Base-by-base conservation (phyloP, 192 early-diverging fungal species). In the Backusella morwellensis region DNA sequence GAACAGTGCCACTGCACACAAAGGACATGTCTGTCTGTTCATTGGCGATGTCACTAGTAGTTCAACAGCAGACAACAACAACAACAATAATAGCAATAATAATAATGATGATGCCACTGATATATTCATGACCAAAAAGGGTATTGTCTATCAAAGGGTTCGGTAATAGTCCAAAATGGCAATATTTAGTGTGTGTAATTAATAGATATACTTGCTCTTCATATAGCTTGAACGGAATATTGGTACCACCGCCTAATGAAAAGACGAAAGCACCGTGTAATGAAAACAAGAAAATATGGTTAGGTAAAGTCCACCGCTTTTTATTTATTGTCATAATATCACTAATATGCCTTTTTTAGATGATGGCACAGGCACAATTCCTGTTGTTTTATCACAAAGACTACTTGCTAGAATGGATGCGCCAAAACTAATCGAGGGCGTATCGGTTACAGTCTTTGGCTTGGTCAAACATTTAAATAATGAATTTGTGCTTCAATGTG, bases 201-300 rank as follows among this genome's bases (percentile, higher is more conserved):
- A 59, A 59, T 23, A 26, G 23, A 59, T 59, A 59, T 59, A 26
- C 23, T 26, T 26, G 26, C 54, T 12, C 17, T 59, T 40, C 9
- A 38, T 15, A 23, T 74, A 74, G 73, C 11, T 36, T 74, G n/a
- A 74, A 74, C 21, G 73, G 73, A 23, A 74, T 74, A 36, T 23
- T 74, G 21, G 54, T 74, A n/a, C 19, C 50, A 35, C 32, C 32
- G 2, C 32, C 32, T 32, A 32, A 32, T 32, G 32, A 32, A 32
- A 32, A 32, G 32, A 32, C 3, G 32, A 32, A 32, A 32, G 32
- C 32, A 32, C 47, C 66, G 35, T 9, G 36, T 42, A 21, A 35
- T 63, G 34, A 38, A 42, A 41, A 29, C 12, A 32, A 68, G 41
- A 59, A 59, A 68, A 29, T 75, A 44, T 68, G 74, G 74, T 41